phyloP scores from a whole-genome alignment of 345 rosid genomes.

The Arabidopsis thaliana region TAIR10.1 NC_003070.9:12051001-12051500 shows the following conservation, averaged over 20 bases:
- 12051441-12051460: slow-evolving; percentile 6
- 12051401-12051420: slow-evolving; percentile 15
- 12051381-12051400: background rate
- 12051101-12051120: slow-evolving; percentile 49
- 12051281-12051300: slow-evolving; percentile 34
- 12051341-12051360: slow-evolving; percentile 24
- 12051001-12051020: background rate
- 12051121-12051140: slow-evolving; percentile 52
- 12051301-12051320: slow-evolving; percentile 29
- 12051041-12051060: background rate
- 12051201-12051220: slow-evolving; percentile 44
- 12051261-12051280: slow-evolving; percentile 39
- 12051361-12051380: slow-evolving; percentile 24
- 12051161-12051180: slow-evolving; percentile 47
- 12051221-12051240: slow-evolving; percentile 44
- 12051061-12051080: slow-evolving; percentile 31
- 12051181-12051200: slow-evolving; percentile 48
- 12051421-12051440: slow-evolving; percentile 13
- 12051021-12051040: slow-evolving; percentile 19
- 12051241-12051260: slow-evolving; percentile 48
- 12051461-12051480: background rate
- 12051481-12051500: slow-evolving; percentile 49
- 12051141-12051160: slow-evolving; percentile 40
- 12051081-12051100: slow-evolving; percentile 38
- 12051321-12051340: slow-evolving; percentile 31